Base-by-base conservation (phyloP, 2,329 filamentous ascomycete species). In the Cladosporium sp. region DNA sequence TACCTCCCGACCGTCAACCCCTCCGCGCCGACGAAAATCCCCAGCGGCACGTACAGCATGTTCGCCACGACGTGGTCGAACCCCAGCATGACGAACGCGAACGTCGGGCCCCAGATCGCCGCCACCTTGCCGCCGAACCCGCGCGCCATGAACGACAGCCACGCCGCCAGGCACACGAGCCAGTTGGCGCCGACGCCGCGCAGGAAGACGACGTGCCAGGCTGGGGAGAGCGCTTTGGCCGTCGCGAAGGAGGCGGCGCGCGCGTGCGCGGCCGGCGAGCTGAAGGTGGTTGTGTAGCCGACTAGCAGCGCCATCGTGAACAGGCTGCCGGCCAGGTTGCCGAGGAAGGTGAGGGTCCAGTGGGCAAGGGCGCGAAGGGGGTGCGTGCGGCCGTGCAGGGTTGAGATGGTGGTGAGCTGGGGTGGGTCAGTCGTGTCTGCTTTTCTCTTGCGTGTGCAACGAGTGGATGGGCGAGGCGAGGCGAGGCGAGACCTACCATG, bases 51-150 rank as follows among this genome's bases (percentile, higher is more conserved):
- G 45, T 64, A 62, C 51, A 63, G 62, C 58, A 46, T 58, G 16
- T 42, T 41, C 8, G 34, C 78, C 13, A 81, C 72, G 41, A 80
- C 77, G 66, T 82, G 79, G 53, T 82, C 78, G 2, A 80, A 70
- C 2, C 42, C 53, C 9, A 60, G 32, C n/a, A 54, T 45, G 0
- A 80, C 77, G 55, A 81, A 81, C 1, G 72, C 74, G 53, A 79
- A 78, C 5, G 75, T 77, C 0, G 78, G 79, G 60, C 73, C 77
- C 79, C 79, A 82, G 58, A 82, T 78, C 1, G 74, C 75, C 9
- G 77, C 65, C 1, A 82, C 71, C 59, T 82, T 82, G 9, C 74
- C 77, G 14, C 70, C 68, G 10, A 80, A 64, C 50, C 81, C 78
- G 2, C 75, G 72, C 4, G 74, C 75, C 52, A 76, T 74, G 3